Evolutionary conservation across 192 early-diverging fungal species (phyloP), one percentile per base, ranked within the genome.

Genomic region (Backusella australiensis): DNA sequence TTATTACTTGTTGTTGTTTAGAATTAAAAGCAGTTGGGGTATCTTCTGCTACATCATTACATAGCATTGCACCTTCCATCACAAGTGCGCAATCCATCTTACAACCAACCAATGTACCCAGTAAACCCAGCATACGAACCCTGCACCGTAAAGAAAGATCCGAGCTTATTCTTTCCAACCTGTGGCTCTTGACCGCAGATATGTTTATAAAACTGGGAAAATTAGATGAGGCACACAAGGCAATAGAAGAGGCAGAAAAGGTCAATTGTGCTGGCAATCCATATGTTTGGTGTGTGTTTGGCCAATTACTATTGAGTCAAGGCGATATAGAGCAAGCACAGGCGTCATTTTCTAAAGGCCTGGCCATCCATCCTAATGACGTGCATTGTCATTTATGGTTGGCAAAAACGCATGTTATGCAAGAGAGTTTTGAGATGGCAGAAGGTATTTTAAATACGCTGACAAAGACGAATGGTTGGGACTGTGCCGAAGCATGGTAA

Each of bases 401-500:
- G 12, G 89, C 83, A 1, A 81, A 82, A 34, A 80, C 74, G 1
- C 85, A 89, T 52, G 36, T 89, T 21, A 76, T 84, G 9, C 78
- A 80, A n/a, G 79, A 80, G 8, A 76, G 80, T 4, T 29, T 81
- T 21, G 86, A 86, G 67, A 82, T 89, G 67, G 90, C 89, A 2
- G 85, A 89, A 70, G 86, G 85, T 6, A 49, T 90, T 0, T 76
- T 91, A 41, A 85, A 89, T 21, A 73, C 75, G 2, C 73, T 85
- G 4, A 89, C 85, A 12, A 84, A 84, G 41, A 75, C 85, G 15
- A 80, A 78, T 75, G 90, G 90, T 9, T 91, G 90, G 90, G 86
- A 89, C 52, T 83, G 78, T 73, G 86, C 90, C 26, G 90, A 91
- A 80, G 89, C 89, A 17, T 91, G 90, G 90, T 82, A 77, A 70